These are phyloP conservation scores for Exophiala viscosa DNA, from an alignment of 2,329 filamentous ascomycete genomes.

Conservation along the genomic window DNA sequence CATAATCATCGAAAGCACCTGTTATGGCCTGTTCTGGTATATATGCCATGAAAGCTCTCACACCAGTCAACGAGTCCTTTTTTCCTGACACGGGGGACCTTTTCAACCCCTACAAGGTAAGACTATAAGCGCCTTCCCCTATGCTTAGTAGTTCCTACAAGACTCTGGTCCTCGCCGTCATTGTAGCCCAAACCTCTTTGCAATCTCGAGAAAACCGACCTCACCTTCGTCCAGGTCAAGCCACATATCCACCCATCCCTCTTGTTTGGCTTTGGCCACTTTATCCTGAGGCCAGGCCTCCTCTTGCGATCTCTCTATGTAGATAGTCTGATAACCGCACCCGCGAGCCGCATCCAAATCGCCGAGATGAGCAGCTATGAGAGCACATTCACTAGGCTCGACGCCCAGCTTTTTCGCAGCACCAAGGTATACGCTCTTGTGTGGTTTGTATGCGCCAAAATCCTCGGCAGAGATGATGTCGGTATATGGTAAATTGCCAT, in stretches of 20 bases:
- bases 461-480: constrained; percentile 64
- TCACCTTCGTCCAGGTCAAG: constrained; percentile 46
- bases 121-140: too few species aligned
- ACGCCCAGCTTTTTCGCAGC: constrained; percentile 59
- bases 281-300: constrained; percentile 57
- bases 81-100: too few species aligned
- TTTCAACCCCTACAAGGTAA: too few species aligned
- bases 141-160: too few species aligned
- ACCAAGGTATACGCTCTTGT: constrained; percentile 62
- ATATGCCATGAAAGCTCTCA: neutral
- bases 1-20: too few species aligned
- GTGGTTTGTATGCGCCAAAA: constrained; percentile 73
- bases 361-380: constrained; percentile 72
- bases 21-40: too few species aligned
- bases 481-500: constrained; percentile 60
- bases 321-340: constrained; percentile 66
- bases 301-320: constrained; percentile 66
- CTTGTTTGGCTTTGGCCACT: constrained; percentile 51
- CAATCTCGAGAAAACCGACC: constrained; percentile 53
- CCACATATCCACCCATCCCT: constrained; percentile 65
- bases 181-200: constrained; percentile 43
- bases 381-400: constrained; percentile 60
- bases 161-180: neutral
- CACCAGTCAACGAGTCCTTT: neutral
- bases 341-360: constrained; percentile 65